Conservation (phyloP, 1,139 yeast species). For the Yamadazyma spencermartinsiae region DNA sequence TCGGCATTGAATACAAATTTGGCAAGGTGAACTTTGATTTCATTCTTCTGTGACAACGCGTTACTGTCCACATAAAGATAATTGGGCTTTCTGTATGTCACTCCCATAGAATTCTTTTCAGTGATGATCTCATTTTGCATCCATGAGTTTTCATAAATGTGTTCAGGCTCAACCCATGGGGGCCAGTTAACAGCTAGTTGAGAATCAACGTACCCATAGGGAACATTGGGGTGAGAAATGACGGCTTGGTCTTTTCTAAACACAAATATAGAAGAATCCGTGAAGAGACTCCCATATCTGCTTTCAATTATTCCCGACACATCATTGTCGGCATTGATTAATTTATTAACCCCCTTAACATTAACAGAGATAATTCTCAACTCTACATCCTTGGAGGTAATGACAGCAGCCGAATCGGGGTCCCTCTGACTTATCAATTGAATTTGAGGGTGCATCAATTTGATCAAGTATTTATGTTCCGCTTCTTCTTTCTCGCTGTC, state of each 20-base stretch:
- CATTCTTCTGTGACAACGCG: conserved; percentile 25
- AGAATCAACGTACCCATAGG: conserved; percentile 25
- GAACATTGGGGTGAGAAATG: conserved; percentile 23
- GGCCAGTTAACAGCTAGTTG: conserved; percentile 57
- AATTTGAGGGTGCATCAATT: conserved; percentile 47
- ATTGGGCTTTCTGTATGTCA: conserved; percentile 68
- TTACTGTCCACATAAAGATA: conserved; percentile 40
- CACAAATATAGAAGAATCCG: conserved; percentile 72
- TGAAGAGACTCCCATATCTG: conserved; percentile 66
- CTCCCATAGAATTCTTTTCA: conserved; percentile 61
- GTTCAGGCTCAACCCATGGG: conserved; percentile 78
- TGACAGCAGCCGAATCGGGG: conserved; percentile 40
- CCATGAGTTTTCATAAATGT: conserved; percentile 67
- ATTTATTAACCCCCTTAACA: conserved; percentile 46
- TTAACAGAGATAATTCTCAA: conserved; percentile 61
- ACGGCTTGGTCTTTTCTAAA: conserved; percentile 44
- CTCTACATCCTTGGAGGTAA: conserved; percentile 74
- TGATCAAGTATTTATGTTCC: conserved; percentile 40
- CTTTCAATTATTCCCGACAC: conserved; percentile 60
- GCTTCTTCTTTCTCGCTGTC: conserved; percentile 31
- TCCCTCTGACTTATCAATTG: conserved; percentile 38
- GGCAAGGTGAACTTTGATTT: conserved; percentile 59
- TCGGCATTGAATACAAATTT: conserved; percentile 69
- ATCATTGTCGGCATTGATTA: conserved; percentile 37
- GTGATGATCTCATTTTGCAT: conserved; percentile 58